Evolutionary conservation across 495 filamentous ascomycete species (phyloP).

Genomic region (Pyrenula massariospora): DNA sequence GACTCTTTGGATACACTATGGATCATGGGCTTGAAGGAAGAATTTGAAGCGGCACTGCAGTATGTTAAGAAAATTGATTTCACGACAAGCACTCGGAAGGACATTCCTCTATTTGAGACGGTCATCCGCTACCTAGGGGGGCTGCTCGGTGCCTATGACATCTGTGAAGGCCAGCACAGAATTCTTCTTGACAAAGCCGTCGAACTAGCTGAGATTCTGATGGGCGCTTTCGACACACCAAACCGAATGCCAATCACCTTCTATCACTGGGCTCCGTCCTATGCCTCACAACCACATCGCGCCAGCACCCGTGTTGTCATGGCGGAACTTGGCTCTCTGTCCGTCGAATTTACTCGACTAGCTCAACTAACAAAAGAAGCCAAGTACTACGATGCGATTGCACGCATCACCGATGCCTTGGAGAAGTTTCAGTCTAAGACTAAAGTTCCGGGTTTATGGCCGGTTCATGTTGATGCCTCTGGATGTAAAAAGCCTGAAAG

Average conservation of each 20-base stretch:
- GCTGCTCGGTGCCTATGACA: slow-evolving; percentile 71
- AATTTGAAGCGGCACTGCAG: slow-evolving; percentile 78
- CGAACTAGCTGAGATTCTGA: slow-evolving; percentile 79
- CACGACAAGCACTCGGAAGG: slow-evolving; percentile 52
- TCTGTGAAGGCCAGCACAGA: slow-evolving; percentile 54
- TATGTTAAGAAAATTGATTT: slow-evolving; percentile 80
- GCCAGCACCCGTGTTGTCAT: slow-evolving; percentile 52
- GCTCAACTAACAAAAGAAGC: slow-evolving; percentile 79
- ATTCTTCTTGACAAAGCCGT: slow-evolving; percentile 75
- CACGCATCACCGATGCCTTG: slow-evolving; percentile 79
- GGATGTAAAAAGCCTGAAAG: slow-evolving; percentile 38
- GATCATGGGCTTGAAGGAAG: slow-evolving; percentile 86
- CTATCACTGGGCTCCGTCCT: slow-evolving; percentile 72
- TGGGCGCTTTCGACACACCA: slow-evolving; percentile 89
- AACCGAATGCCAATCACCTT: slow-evolving; percentile 89
- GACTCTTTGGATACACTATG: slow-evolving; percentile 90
- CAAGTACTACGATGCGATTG: slow-evolving; percentile 91
- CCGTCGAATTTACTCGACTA: slow-evolving; percentile 90
- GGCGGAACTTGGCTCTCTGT: slow-evolving; percentile 81
- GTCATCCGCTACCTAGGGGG: slow-evolving; percentile 82
- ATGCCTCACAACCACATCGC: slow-evolving; percentile 50
- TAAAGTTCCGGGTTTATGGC: slow-evolving; percentile 74
- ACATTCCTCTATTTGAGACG: slow-evolving; percentile 76
- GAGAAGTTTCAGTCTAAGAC: slow-evolving; percentile 69
- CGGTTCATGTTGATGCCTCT: slow-evolving; percentile 65